Conservation (phyloP, 305 asterid genomes). For the Petunia hybrid region DNA sequence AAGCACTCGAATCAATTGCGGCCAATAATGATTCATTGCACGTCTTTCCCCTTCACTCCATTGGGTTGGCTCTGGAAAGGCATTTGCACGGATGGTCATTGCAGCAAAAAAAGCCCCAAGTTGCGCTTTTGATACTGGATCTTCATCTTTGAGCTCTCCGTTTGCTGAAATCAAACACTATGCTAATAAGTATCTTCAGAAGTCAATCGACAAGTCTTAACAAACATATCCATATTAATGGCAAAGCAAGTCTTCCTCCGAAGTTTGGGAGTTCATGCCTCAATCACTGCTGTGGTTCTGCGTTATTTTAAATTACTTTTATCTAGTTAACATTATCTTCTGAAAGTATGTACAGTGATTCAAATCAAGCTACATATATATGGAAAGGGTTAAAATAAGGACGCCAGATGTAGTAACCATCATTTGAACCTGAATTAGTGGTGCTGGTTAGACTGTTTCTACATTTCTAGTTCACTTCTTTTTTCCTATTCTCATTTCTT, state of each 20-base stretch:
- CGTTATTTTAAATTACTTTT: not conserved
- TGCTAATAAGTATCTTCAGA: conserved; percentile 29
- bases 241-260: conserved; percentile 1
- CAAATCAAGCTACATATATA: not conserved
- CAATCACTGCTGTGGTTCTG: not conserved
- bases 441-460: not conserved
- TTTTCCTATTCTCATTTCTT: not conserved
- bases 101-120: conserved; percentile 97
- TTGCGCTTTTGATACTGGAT: conserved; percentile 80
- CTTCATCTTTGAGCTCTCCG: conserved; percentile 86
- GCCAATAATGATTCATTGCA: conserved; percentile 89
- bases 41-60: conserved; percentile 98
- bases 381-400: conserved; percentile 7
- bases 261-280: conserved; percentile 14
- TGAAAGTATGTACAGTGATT: not conserved
- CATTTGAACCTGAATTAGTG: not conserved
- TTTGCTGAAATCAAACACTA: conserved; percentile 53
- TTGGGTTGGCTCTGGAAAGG: conserved; percentile 90
- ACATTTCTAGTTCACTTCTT: not conserved
- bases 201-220: conserved; percentile 10
- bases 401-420: not conserved
- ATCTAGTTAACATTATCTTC: not conserved
- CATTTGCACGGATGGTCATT: conserved; percentile 94
- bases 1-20: conserved; percentile 68
- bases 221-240: not conserved